phyloP scores from a whole-genome alignment of 1,284 basidiomycete species.

The Ganoderma multipileum region DNA sequence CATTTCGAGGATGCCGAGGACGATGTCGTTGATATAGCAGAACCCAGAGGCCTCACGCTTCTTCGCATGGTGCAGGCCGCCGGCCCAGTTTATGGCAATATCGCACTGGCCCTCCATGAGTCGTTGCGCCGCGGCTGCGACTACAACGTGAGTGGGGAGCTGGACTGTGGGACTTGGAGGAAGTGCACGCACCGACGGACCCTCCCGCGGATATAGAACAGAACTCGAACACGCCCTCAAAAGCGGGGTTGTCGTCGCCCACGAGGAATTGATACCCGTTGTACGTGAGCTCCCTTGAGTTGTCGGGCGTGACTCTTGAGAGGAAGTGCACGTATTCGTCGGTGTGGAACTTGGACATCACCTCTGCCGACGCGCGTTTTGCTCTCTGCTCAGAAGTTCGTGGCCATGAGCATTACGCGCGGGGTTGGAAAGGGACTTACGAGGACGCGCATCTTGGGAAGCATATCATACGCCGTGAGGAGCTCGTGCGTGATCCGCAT shows the following conservation, averaged over 20 bases:
- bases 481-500: slow-evolving; percentile 94
- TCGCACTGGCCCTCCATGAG: slow-evolving; percentile 87
- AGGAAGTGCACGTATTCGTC: slow-evolving; percentile 98
- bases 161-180: background rate
- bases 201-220: slow-evolving; percentile 97
- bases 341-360: slow-evolving; percentile 95
- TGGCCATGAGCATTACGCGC: background rate
- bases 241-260: slow-evolving; percentile 96
- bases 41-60: slow-evolving; percentile 97
- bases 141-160: background rate
- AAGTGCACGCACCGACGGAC: slow-evolving; percentile 71
- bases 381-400: slow-evolving; percentile 63
- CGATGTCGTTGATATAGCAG: slow-evolving; percentile 98
- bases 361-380: slow-evolving; percentile 79
- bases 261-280: slow-evolving; percentile 85
- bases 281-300: slow-evolving; percentile 82
- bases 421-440: slow-evolving; percentile 49
- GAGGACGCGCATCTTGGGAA: slow-evolving; percentile 90
- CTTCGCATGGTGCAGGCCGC: slow-evolving; percentile 97
- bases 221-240: slow-evolving; percentile 97
- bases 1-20: slow-evolving; percentile 89
- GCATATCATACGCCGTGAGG: slow-evolving; percentile 89
- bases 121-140: slow-evolving; percentile 80
- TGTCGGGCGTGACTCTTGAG: slow-evolving; percentile 88
- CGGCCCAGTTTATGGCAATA: slow-evolving; percentile 98